These are phyloP conservation scores for Erigeron canadensis DNA, from an alignment of 129 eudicot genomes.

Conservation along the genomic window DNA sequence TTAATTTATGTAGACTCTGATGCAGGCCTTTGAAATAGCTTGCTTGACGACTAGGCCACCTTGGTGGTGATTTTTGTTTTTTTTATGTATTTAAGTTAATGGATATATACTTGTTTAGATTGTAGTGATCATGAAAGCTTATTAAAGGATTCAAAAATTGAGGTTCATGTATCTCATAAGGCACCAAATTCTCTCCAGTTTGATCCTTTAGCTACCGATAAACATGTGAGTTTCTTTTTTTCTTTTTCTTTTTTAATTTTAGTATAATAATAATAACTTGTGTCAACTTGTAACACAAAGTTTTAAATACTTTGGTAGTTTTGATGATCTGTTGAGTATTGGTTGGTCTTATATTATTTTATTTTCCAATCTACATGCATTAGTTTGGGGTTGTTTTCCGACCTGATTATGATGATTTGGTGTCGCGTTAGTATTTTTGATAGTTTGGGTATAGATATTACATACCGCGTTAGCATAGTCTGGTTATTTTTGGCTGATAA, in stretches of 20 bases:
- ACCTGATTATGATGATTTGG: neutral
- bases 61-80: no score
- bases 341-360: constrained; percentile 13
- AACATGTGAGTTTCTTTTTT: constrained; percentile 41
- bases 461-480: no score
- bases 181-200: constrained; percentile 14
- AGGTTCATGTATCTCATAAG: constrained; percentile 14
- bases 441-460: neutral
- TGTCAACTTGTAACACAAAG: neutral
- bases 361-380: constrained; percentile 2
- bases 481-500: no score
- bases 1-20: no score
- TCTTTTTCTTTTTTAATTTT: no score
- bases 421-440: neutral
- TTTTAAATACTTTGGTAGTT: neutral
- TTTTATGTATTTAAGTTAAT: constrained; percentile 3
- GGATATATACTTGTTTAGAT: constrained; percentile 33
- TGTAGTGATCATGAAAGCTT: constrained; percentile 31
- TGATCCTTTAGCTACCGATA: constrained; percentile 32
- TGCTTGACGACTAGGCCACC: no score
- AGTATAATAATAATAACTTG: constrained; percentile 8
- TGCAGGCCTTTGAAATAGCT: no score
- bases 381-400: neutral
- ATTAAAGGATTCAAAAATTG: constrained; percentile 8
- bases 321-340: constrained; percentile 1